These are phyloP conservation scores for Ogataea philodendri DNA, from an alignment of 805 yeast genomes.

Conservation along the genomic window DNA sequence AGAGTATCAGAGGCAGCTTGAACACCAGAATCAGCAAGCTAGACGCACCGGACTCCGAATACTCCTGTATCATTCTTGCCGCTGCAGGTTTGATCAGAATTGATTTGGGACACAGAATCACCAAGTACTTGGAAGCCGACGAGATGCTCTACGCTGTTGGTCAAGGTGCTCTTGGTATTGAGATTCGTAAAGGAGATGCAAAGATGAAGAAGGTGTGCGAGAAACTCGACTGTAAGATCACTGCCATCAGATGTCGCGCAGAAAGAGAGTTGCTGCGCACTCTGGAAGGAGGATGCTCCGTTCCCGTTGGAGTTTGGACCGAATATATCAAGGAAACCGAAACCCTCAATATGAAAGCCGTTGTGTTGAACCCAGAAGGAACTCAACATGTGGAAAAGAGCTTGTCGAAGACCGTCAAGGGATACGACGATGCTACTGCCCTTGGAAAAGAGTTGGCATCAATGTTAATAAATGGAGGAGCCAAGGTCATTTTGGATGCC, in stretches of 20 bases:
- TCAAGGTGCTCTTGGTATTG: slow-evolving; percentile 97
- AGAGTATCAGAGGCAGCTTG: slow-evolving; percentile 80
- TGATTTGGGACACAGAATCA: slow-evolving; percentile 71
- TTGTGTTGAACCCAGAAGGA: slow-evolving; percentile 87
- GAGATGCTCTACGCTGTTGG: slow-evolving; percentile 96
- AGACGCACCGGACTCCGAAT: slow-evolving; percentile 63
- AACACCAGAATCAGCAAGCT: slow-evolving; percentile 80
- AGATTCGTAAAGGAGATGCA: slow-evolving; percentile 70
- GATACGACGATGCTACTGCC: slow-evolving; percentile 58
- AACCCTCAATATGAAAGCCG: slow-evolving; percentile 55
- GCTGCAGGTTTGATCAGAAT: slow-evolving; percentile 86
- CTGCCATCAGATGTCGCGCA: slow-evolving; percentile 77
- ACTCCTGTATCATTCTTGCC: slow-evolving; percentile 76
- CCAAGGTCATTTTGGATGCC: slow-evolving; percentile 74
- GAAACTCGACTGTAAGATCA: slow-evolving; percentile 60
- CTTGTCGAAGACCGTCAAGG: slow-evolving; percentile 36
- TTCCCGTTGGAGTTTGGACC: slow-evolving; percentile 91
- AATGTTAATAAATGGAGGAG: slow-evolving; percentile 69
- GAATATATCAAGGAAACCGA: slow-evolving; percentile 41
- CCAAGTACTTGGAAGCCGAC: slow-evolving; percentile 64
- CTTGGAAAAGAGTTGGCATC: slow-evolving; percentile 73
- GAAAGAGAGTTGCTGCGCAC: slow-evolving; percentile 85
- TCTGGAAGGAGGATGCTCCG: slow-evolving; percentile 97
- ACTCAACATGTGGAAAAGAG: slow-evolving; percentile 59
- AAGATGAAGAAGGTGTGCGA: slow-evolving; percentile 57